Evolutionary conservation across 805 yeast genomes (phyloP), one percentile per base, ranked within the genome.

Genomic region (Pichia phayaonensis): DNA sequence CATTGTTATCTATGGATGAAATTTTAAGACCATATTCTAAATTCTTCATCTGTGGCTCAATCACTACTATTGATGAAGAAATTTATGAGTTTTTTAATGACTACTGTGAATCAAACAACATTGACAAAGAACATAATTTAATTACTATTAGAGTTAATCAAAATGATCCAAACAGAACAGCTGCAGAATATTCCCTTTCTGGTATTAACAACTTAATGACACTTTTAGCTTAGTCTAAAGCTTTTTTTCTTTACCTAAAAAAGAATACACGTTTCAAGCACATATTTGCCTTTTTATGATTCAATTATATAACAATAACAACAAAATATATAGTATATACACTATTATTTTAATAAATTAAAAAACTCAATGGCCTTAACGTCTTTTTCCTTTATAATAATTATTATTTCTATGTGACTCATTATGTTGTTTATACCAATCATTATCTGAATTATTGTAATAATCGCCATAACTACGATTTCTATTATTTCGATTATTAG

Each of bases 191-290:
- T 50, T 80, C 80, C 44, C 79, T 84, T 24, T 74, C 75, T 53
- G 94, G 94, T 58, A 75, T 82, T 54, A 86, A 85, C 59, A 88
- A 84, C 58, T 68, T 86, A 44, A 74, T 85, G 58, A 71, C 74
- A 20, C 68, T 85, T 36, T 67, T 85, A 29, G 56, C 65, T 1
- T 56, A 46, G 21, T n/a, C 20, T 10, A 1, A 13, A 29, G 31
- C 7, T 24, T 24, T n/a, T n/a, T n/a, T n/a, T n/a, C n/a, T n/a
- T n/a, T n/a, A n/a, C n/a, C n/a, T n/a, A n/a, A n/a, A n/a, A n/a
- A n/a, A n/a, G n/a, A n/a, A n/a, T n/a, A n/a, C n/a, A n/a, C n/a
- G n/a, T n/a, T n/a, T n/a, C n/a, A n/a, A n/a, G 27, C 8, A 24
- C 8, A n/a, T 34, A 16, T 34, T 34, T 16, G 7, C n/a, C 29